A percentile compares a stretch with the other conserved stretches of the same genome.
phyloP scores from a whole-genome alignment of 805 yeast species.

The Nakazawaea ambrosiae region DNA sequence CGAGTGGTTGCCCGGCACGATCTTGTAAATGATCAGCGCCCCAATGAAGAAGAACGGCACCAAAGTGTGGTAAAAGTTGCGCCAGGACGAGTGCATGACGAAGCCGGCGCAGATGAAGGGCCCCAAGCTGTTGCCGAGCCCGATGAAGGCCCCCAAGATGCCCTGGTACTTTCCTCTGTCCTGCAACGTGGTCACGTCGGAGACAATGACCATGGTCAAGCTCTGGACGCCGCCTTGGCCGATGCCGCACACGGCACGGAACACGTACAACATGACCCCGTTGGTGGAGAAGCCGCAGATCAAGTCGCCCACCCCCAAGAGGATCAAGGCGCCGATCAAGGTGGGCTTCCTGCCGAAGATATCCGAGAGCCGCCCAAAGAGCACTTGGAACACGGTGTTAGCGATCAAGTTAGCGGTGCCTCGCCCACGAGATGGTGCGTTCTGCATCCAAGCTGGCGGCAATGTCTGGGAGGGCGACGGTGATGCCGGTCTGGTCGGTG shows the following conservation, averaged over 20 bases:
- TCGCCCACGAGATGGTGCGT: conserved; percentile 44
- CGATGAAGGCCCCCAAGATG: conserved; percentile 40
- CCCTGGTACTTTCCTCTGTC: conserved; percentile 53
- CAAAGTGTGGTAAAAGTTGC: conserved; percentile 43
- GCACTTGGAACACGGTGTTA: conserved; percentile 44
- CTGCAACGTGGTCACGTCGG: conserved; percentile 43
- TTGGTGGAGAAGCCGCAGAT: conserved; percentile 44
- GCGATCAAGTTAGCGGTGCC: conserved; percentile 48
- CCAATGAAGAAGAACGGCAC: conserved; percentile 29
- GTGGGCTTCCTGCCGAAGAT: conserved; percentile 45
- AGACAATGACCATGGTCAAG: conserved; percentile 43
- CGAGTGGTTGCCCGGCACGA: conserved; percentile 28
- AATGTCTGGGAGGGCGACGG: conserved; percentile 41
- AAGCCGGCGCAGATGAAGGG: conserved; percentile 51
- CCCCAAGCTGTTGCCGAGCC: conserved; percentile 45
- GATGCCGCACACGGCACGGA: conserved; percentile 47
- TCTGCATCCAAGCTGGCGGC: conserved; percentile 37
- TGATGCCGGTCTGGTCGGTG: conserved; percentile 42
- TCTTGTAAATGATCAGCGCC: conserved; percentile 23
- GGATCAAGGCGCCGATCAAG: conserved; percentile 29
- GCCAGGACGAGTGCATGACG: conserved; percentile 38
- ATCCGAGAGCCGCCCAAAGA: conserved; percentile 46
- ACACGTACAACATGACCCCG: conserved; percentile 40
- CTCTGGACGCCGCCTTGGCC: conserved; percentile 48
- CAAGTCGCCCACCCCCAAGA: conserved; percentile 36